These are phyloP conservation scores for Lodderomyces oxycetoniae DNA, from an alignment of 1,139 yeast species.

Conservation along the genomic window DNA sequence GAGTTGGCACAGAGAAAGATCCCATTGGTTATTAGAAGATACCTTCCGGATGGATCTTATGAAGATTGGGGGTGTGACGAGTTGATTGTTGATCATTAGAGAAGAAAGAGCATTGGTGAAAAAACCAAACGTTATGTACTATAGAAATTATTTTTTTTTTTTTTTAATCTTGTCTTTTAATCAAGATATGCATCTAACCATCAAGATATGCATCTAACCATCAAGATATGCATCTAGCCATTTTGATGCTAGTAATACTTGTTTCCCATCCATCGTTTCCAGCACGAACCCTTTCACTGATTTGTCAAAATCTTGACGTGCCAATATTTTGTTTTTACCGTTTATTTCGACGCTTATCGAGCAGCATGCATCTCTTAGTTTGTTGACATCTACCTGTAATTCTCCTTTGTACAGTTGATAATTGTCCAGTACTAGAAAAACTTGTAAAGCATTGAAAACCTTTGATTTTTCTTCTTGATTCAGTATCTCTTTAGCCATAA, in stretches of 20 bases:
- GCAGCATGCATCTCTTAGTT: conserved; percentile 47
- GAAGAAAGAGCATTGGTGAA: no score
- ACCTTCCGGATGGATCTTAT: conserved; percentile 92
- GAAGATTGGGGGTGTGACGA: conserved; percentile 99
- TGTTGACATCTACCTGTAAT: conserved; percentile 45
- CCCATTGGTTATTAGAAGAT: conserved; percentile 92
- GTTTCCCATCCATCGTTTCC: conserved; percentile 55
- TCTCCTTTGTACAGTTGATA: conserved; percentile 42
- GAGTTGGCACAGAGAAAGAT: conserved; percentile 92
- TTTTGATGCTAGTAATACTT: conserved; percentile 49
- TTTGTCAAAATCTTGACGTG: conserved; percentile 46
- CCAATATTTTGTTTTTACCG: conserved; percentile 46
- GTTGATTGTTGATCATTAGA: conserved; percentile 76
- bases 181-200: no score
- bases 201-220: no score
- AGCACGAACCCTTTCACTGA: conserved; percentile 55
- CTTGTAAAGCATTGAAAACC: conserved; percentile 57
- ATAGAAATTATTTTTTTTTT: no score
- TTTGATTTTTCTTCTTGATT: conserved; percentile 59
- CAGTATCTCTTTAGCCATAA: conserved; percentile 58
- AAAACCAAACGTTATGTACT: no score
- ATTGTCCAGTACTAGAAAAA: conserved; percentile 8
- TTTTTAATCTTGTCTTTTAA: no score
- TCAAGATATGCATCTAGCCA: conserved; percentile 57
- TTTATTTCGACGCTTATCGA: conserved; percentile 39